Evolutionary conservation across 2,329 filamentous ascomycete species (phyloP).

Genomic region (Cladosporium cucumerinum): DNA sequence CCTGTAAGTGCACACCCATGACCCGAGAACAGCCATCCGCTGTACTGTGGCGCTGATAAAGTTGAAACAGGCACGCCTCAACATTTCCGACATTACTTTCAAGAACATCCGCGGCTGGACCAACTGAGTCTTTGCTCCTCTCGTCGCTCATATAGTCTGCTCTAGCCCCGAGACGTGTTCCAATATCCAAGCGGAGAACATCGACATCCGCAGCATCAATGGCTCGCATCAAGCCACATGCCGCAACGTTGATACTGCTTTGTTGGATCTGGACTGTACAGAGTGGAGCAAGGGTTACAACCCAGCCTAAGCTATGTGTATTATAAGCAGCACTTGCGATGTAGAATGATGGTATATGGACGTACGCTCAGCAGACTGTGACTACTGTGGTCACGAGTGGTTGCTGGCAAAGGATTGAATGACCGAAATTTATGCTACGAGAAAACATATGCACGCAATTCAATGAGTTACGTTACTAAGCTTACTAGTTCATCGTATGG

Average conservation of each 20-base stretch:
- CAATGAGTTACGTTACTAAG: neutral
- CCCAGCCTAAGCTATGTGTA: neutral
- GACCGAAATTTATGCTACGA: neutral
- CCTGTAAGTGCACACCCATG: conserved; percentile 34
- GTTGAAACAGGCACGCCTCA: conserved; percentile 52
- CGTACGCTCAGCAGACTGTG: neutral
- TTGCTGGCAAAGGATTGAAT: neutral
- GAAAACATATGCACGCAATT: neutral
- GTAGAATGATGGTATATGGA: neutral
- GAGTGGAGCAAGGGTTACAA: neutral
- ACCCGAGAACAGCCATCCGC: neutral
- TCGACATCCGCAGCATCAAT: conserved; percentile 27
- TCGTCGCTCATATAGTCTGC: conserved; percentile 45
- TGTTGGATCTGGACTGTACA: conserved; percentile 21
- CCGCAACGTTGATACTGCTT: conserved; percentile 30
- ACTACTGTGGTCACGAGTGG: neutral
- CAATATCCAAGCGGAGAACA: conserved; percentile 44
- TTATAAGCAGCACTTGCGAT: neutral
- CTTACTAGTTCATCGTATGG: neutral
- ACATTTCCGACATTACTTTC: conserved; percentile 55
- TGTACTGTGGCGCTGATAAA: neutral
- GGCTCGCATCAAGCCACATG: conserved; percentile 32
- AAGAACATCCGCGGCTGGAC: conserved; percentile 57
- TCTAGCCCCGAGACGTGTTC: conserved; percentile 46
- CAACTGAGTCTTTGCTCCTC: conserved; percentile 41